Evolutionary conservation across 495 filamentous ascomycete genomes (phyloP), one percentile per base, ranked within the genome.

Genomic region (Glutinoglossum americanum): DNA sequence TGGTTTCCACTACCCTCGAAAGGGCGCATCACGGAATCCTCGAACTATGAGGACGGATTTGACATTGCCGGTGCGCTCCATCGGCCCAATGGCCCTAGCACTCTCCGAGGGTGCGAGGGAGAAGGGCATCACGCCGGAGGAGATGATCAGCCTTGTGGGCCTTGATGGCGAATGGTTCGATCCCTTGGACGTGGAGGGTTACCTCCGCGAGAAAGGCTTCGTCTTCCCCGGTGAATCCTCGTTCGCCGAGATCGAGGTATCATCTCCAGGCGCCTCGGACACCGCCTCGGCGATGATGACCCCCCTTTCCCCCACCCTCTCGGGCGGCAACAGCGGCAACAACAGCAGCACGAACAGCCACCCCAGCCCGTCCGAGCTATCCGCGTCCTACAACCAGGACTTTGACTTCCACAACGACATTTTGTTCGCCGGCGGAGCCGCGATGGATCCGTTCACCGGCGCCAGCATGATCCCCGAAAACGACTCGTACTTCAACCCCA

Each of bases 111-210:
- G 74, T 44, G 61, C 60, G 33, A 67, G 71, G 35, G 65, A 66
- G 13, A 45, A 72, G 13, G 66, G 67, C 15, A 26, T 56, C 10
- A 33, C 54, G 10, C 33, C 54, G 3, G 54, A 56, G 19, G 17
- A 5, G 54, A 4, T 56, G 54, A 56, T 62, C 9, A 61, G 63
- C 48, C 57, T 63, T 3, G 61, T 53, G 0, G 68, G 66, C 17
- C 69, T 67, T 64, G 72, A 79, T 41, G 82, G 83, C 25, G 82
- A 85, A 54, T 89, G 81, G 74, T 83, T 84, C 61, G 82, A 88
- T 61, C 72, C 81, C 5, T 72, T 79, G 51, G 85, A 89, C 62
- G 79, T 87, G 5, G 81, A 88, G 66, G 71, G 78, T 10, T 87
- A 81, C 65, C 73, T 90, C 19, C 68, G 70, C 56, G 70, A 78